Base-by-base conservation (phyloP, 345 rosid species). In the Microcos paniculata region DNA sequence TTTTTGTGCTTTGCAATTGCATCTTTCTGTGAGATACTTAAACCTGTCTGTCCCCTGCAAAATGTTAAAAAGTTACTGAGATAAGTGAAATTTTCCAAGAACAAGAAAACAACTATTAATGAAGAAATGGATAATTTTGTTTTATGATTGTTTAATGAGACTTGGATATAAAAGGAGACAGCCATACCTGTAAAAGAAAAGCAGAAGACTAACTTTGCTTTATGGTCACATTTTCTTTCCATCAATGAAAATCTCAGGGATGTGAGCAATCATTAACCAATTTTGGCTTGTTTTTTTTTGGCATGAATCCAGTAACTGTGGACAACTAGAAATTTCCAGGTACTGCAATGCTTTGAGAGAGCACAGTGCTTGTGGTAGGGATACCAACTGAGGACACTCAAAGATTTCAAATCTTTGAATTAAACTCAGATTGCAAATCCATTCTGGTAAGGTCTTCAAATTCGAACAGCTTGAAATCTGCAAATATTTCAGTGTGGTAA, bases 341-440 rank as follows among this genome's bases (percentile, higher is more conserved):
- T 69, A 69, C 61, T 70, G 46, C n/a, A 70, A 31, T 51, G 73
- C 45, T n/a, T 51, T 53, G 1, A 51, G 46, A 69, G 28, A 70
- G 73, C 45, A 11, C 11, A 70, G 19, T 52, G 73, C 15, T 12
- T 31, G 45, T 31, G 61, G 61, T 19, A 70, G n/a, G 19, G 73
- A 70, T 70, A 42, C 31, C 57, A 70, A 21, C 59, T 51, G 61
- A 51, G 73, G 61, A 51, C 61, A 51, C 11, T 70, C 73, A 3
- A 31, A 13, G 73, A 70, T 31, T 51, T 70, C 73, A 12, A 70
- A 52, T 51, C 59, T 70, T 70, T 51, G 59, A 70, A 70, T 43
- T 49, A 6, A 30, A 70, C 6, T 70, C 73, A 70, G 59, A 19
- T 49, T 69, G 43, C 18, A 8, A 33, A 69, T 30, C 73, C 73